Evolutionary conservation across 2,329 filamentous ascomycete genomes (phyloP).

Genomic region (Trichocomaceae sp.): DNA sequence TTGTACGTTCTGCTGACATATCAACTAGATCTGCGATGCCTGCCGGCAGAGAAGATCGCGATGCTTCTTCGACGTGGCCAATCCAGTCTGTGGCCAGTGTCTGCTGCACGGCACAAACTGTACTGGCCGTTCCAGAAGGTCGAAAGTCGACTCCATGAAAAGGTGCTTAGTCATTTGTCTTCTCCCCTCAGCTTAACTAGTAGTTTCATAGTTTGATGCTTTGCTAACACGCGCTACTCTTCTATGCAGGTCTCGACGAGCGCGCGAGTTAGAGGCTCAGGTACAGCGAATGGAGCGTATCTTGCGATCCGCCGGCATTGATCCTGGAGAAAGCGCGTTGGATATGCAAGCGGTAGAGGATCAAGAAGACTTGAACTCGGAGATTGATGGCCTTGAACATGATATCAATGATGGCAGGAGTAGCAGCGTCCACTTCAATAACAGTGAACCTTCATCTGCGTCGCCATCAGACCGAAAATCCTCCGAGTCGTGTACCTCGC

Average conservation of each 20-base stretch:
- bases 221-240: not conserved
- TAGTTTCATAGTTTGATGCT: too few species aligned
- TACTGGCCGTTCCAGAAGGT: not conserved
- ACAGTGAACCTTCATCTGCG: not conserved
- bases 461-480: constrained; percentile 1
- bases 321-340: constrained; percentile 5
- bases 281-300: constrained; percentile 9
- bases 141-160: constrained; percentile 10
- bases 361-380: not conserved
- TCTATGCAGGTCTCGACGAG: constrained; percentile 1
- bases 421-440: not conserved
- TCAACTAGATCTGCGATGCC: constrained; percentile 8
- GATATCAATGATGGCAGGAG: not conserved
- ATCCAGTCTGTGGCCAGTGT: constrained; percentile 7
- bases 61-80: constrained; percentile 6
- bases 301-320: constrained; percentile 10
- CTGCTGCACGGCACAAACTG: constrained; percentile 5
- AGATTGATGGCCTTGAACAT: not conserved
- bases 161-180: not conserved
- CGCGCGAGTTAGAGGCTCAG: constrained; percentile 1
- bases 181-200: not conserved
- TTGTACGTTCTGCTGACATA: not conserved
- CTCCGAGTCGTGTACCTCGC: constrained; percentile 1
- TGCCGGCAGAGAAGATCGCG: constrained; percentile 9
- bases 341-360: constrained; percentile 1